Evolutionary conservation across 2,329 filamentous ascomycete species (phyloP), one percentile per base, ranked within the genome.

Genomic region (Onygenales sp.): DNA sequence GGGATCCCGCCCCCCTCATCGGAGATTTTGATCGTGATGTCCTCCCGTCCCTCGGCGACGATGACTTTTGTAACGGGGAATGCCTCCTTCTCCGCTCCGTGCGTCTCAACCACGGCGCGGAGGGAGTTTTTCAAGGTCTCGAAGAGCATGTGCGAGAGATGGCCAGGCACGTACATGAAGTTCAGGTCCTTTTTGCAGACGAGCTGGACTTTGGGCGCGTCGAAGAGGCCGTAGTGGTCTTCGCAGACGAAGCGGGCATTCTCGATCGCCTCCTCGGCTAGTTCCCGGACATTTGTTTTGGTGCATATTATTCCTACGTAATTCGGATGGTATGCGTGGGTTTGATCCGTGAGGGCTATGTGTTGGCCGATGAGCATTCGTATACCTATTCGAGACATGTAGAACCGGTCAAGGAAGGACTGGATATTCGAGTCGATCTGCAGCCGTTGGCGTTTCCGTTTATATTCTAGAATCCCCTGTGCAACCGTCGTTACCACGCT

Each of bases 101-200:
- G 90, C 13, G 84, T 88, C 74, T 98, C 93, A 54, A 98, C 93
- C 40, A 98, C 93, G 51, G 93, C 93, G 68, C 93, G 88, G 61
- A 98, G 79, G 53, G 91, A 96, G 78, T 98, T 98, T 77, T 98
- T 98, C 68, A 98, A 78, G 2, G 93, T 98, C 75, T 98, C 93
- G 71, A 98, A 98, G 50, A 98, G 86, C 93, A 98, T 98, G 74
- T 98, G 93, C 61, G 90, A 95, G 70, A 98, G 70, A 73, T 98
- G 93, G n/a, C 93, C 93, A 0, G 93, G 93, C 52, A 98, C 93
- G 67, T 98, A 98, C 93, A 98, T 98, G 75, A 98, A 98, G 77
- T 94, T 86, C 65, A 98, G 80, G 69, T 94, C 85, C 14, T 89
- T 87, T 65, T 91, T 90, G 77, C 93, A 98, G 56, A 98, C 88